These are phyloP conservation scores for Coprinopsis marcescibilis DNA, from an alignment of 768 basidiomycete genomes.

Conservation along the genomic window DNA sequence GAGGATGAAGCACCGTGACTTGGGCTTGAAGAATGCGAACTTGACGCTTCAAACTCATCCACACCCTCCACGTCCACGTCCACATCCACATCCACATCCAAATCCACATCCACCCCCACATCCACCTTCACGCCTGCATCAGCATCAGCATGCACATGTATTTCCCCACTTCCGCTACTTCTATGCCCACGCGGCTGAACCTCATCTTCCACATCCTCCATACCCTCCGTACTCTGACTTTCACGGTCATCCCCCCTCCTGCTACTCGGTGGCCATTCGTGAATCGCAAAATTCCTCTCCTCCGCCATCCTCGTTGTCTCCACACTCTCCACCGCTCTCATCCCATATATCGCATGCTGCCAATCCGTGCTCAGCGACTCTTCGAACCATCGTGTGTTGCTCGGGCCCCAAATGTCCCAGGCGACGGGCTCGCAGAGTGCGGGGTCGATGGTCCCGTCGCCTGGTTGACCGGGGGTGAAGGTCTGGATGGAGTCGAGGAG, in stretches of 20 bases:
- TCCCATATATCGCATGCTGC: conserved; percentile 50
- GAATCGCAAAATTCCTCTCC: conserved; percentile 7
- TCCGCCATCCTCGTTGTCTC: conserved; percentile 8
- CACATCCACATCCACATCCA: too few relatives aligned
- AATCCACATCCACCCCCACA: too few relatives aligned
- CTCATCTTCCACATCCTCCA: too few relatives aligned
- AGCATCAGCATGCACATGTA: too few relatives aligned
- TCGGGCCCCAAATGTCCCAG: conserved; percentile 49
- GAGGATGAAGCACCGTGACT: not conserved
- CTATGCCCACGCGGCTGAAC: too few relatives aligned
- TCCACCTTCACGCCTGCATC: too few relatives aligned
- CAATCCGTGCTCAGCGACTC: conserved; percentile 46
- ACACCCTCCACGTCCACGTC: too few relatives aligned
- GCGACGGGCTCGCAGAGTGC: conserved; percentile 22
- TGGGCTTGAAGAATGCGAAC: not conserved
- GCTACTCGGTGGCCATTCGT: conserved; percentile 5
- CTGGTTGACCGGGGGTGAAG: conserved; percentile 5
- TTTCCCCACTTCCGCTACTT: too few relatives aligned
- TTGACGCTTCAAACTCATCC: too few relatives aligned
- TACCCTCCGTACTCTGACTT: too few relatives aligned
- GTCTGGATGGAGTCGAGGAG: not conserved
- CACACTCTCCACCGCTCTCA: conserved; percentile 44
- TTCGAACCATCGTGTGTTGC: conserved; percentile 48
- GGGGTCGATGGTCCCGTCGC: conserved; percentile 7
- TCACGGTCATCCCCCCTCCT: too few relatives aligned